These are phyloP conservation scores for Papiliotrema terrestris DNA, from an alignment of 1,284 basidiomycete genomes.

Conservation along the genomic window DNA sequence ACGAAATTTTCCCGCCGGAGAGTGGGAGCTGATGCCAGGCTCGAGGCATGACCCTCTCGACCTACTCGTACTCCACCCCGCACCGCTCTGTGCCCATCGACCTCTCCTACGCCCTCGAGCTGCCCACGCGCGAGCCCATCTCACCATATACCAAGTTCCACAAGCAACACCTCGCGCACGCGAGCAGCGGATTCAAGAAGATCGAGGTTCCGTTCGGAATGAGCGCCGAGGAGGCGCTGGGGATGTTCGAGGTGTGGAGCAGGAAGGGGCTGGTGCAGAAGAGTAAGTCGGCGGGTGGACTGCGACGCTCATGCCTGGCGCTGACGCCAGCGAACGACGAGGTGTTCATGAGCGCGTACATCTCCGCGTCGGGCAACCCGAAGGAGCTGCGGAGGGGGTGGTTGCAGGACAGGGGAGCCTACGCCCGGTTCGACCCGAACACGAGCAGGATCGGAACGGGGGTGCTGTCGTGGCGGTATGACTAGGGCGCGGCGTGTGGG, in stretches of 20 bases:
- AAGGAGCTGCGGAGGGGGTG: constrained; percentile 3
- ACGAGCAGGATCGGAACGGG: background rate
- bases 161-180: constrained; percentile 34
- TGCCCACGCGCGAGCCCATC: constrained; percentile 24
- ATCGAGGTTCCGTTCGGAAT: constrained; percentile 43
- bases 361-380: constrained; percentile 8
- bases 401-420: background rate
- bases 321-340: background rate
- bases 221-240: constrained; percentile 42
- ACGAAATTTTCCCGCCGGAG: background rate
- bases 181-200: constrained; percentile 28
- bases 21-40: constrained; percentile 3
- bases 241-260: constrained; percentile 44
- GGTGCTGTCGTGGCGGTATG: no score
- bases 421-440: background rate
- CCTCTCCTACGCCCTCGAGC: constrained; percentile 22
- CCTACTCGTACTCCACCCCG: constrained; percentile 34
- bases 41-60: constrained; percentile 35
- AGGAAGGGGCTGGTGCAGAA: constrained; percentile 40
- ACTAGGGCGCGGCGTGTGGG: no score
- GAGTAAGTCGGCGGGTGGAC: constrained; percentile 20
- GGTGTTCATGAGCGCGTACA: constrained; percentile 9
- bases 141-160: constrained; percentile 41
- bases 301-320: background rate
- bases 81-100: constrained; percentile 23